Evolutionary conservation across 306 rosid genomes (phyloP), one percentile per base, ranked within the genome.

Genomic region (Vachellia collinsii): DNA sequence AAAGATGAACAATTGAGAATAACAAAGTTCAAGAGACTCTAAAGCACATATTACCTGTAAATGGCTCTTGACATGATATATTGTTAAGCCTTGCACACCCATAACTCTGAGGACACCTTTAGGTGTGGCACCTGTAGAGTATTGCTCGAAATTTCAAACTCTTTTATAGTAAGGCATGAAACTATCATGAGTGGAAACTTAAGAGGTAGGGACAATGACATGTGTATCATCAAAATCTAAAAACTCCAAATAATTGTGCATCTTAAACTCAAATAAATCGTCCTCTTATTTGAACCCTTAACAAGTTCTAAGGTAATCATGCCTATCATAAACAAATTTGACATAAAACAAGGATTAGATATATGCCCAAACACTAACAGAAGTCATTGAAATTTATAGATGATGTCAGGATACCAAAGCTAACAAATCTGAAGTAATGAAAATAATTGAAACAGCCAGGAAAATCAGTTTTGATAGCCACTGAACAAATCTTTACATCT

Each of bases 41-140:
- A 8, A 71, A 83, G 56, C 64, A 29, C 54, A 77, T 50, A 50
- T 72, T 87, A 93, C 99, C 97, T 96, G 99, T 80, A 96, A 91
- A 81, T 96, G 99, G 85, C 99, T 96, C 87, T 96, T 96, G 54
- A 96, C 98, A 80, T 96, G 99, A 84, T 96, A 96, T 81, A 96
- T 96, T 44, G 99, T 96, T 84, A 96, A 85, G 85, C 99, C 94
- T 85, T 90, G 98, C 70, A 96, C 97, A 61, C 99, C 99, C 97
- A 96, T 96, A 76, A 90, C 97, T 92, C 97, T 88, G 74, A 96
- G 97, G 72, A 96, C 99, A 29, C 99, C 99, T 84, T 96, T 96
- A 58, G 99, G 99, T 22, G 99, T 96, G 74, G 99, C 99, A 77
- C 97, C 99, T 96, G 80, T 44, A 29, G 74, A 86, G 79, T n/a